Base-by-base conservation (phyloP, 2,329 filamentous ascomycete species). In the Grosmannia serpens region DNA sequence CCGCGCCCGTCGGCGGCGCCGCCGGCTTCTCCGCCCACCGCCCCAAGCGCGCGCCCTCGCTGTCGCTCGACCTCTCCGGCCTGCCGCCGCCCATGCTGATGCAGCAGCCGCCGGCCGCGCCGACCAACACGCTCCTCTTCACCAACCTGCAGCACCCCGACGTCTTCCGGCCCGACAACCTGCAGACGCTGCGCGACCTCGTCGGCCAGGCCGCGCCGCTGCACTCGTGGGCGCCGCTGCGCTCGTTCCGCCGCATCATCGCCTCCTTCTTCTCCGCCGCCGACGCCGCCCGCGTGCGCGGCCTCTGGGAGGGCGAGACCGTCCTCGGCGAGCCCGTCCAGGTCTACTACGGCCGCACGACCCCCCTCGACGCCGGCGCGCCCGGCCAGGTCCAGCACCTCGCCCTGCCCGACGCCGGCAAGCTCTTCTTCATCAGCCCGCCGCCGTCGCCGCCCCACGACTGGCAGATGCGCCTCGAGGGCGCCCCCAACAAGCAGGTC, bases 81-180 rank as follows among this genome's bases (percentile, higher is more conserved):
- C 74, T 92, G 49, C 88, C 89, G 55, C 81, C 86, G 41, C 47
- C 46, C 58, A 22, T 15, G 29, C 46, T 15, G 29, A 53, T 8
- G 29, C 77, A 89, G 58, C 76, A 77, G 49, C 80, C 83, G 68
- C 88, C 88, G n/a, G 84, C 87, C 29, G 82, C 85, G 58, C 86
- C 88, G 7, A 88, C 86, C 64, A 94, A 94, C 76, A 94, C 89
- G 0, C 84, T 94, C 59, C 83, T 94, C 67, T 86, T 94, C 69
- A 94, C 89, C 66, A 90, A 90, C 74, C 82, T 94, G 61, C 75
- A 85, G 67, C 82, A 89, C 64, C 74, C 78, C 60, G 84, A 87
- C 67, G 84, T 90, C 74, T 94, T 92, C 78, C 77, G 82, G 60
- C 77, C 87, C 22, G 80, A 86, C 62, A 90, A 89, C 72, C 79